Conservation (phyloP, 176 grass and related monocot genomes). For the Melocanna baccifera region DNA sequence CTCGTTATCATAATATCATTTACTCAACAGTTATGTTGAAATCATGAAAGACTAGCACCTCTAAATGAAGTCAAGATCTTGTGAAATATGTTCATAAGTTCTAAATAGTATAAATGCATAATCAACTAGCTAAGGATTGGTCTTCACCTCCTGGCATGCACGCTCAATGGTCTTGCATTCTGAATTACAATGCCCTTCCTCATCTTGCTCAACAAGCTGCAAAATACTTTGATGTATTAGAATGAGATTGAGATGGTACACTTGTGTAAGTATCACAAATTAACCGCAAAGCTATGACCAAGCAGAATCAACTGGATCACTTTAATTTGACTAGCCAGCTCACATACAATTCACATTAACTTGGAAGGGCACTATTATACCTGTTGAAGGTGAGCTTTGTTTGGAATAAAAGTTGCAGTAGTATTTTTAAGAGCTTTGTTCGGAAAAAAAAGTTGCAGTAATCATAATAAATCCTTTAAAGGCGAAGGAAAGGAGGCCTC, state of each 20-base stretch:
- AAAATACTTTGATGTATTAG: constrained; percentile 20
- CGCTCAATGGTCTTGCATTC: constrained; percentile 94
- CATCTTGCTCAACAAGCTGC: constrained; percentile 90
- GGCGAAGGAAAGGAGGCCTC: no score
- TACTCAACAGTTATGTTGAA: neutral
- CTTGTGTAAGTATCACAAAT: neutral
- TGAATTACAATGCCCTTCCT: constrained; percentile 87
- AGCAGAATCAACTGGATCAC: neutral
- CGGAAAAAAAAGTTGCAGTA: no score
- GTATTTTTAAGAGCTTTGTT: neutral
- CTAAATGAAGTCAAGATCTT: neutral
- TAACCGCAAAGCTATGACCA: neutral
- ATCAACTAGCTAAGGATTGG: neutral
- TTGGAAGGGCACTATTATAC: neutral
- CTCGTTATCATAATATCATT: neutral
- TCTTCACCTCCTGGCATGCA: constrained; percentile 85
- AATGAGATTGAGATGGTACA: neutral
- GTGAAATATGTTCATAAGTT: neutral
- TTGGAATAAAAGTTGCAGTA: neutral
- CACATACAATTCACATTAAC: neutral
- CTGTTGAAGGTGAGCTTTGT: neutral
- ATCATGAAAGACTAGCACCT: neutral
- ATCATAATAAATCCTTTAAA: no score
- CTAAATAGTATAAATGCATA: neutral
- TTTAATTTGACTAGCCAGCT: neutral